These are phyloP conservation scores for Pseudocercospora musae DNA, from an alignment of 2,329 filamentous ascomycete genomes.

Conservation along the genomic window DNA sequence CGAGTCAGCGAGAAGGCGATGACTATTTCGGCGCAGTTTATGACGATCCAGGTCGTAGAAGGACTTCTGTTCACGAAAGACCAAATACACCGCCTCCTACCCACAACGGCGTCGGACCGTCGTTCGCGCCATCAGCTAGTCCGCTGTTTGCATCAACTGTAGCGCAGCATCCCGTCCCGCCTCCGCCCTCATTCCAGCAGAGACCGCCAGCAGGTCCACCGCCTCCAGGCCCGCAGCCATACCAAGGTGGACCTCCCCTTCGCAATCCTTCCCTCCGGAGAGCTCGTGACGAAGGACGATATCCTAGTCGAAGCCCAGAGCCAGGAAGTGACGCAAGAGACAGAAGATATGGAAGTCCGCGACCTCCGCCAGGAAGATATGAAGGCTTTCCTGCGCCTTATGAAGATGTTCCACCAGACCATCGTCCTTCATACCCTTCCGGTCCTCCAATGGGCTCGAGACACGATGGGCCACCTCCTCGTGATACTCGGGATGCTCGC, in stretches of 20 bases:
- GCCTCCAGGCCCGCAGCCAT: constrained; percentile 6
- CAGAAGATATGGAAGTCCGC: constrained; percentile 12
- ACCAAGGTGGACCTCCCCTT: constrained; percentile 17
- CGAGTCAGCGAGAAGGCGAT: constrained; percentile 34
- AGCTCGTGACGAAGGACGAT: constrained; percentile 14
- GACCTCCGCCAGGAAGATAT: constrained; percentile 10
- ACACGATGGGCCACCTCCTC: constrained; percentile 3
- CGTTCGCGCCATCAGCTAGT: constrained; percentile 45
- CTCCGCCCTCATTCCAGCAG: constrained; percentile 11
- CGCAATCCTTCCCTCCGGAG: constrained; percentile 20
- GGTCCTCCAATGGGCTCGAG: constrained; percentile 4
- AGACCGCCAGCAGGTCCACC: constrained; percentile 2
- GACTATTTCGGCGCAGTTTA: constrained; percentile 21
- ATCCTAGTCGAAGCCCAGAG: constrained; percentile 19
- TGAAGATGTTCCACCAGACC: constrained; percentile 5
- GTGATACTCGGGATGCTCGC: constrained; percentile 10
- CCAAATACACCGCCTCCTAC: constrained; percentile 20
- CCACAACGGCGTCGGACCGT: constrained; percentile 25
- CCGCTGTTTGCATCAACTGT: constrained; percentile 43
- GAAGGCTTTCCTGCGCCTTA: constrained; percentile 5
- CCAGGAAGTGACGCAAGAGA: constrained; percentile 7
- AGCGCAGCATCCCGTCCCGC: constrained; percentile 18
- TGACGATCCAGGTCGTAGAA: constrained; percentile 17
- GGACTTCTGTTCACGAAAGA: constrained; percentile 22
- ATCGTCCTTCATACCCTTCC: constrained; percentile 4